Conservation (phyloP, 306 rosid species). For the Quercus gilva region DNA sequence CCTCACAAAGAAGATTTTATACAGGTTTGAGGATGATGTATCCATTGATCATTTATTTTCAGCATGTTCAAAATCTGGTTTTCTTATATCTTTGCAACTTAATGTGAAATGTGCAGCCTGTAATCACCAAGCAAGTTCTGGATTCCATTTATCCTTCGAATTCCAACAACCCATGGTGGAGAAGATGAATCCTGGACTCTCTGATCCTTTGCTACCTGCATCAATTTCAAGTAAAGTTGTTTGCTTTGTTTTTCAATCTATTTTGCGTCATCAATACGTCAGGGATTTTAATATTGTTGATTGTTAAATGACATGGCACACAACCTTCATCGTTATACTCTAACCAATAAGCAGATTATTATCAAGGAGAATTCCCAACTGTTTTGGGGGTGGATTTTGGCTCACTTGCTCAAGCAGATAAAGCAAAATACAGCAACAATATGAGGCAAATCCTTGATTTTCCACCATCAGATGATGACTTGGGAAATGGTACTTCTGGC, state of each 20-base stretch:
- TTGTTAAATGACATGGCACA: conserved; percentile 4
- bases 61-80: conserved; percentile 2
- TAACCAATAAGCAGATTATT: conserved; percentile 39
- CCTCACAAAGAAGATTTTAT: conserved; percentile 1
- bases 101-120: conserved; percentile 41
- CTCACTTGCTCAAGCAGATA: conserved; percentile 38
- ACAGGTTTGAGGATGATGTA: not conserved
- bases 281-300: not conserved
- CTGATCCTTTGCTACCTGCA: conserved; percentile 36
- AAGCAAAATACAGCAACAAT: conserved; percentile 33
- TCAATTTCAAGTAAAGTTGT: conserved; percentile 44
- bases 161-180: conserved; percentile 38
- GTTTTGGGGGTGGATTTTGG: conserved; percentile 37
- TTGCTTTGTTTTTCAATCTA: conserved; percentile 2
- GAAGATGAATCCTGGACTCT: conserved; percentile 32
- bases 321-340: conserved; percentile 4
- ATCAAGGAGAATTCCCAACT: conserved; percentile 39
- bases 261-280: not conserved
- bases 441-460: conserved; percentile 28
- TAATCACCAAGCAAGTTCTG: conserved; percentile 51
- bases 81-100: conserved; percentile 9
- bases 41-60: not conserved
- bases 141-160: conserved; percentile 35
- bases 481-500: conserved; percentile 35
- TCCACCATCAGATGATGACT: conserved; percentile 35